Evolutionary conservation across 164 flowering plant genomes (phyloP).

Genomic region (Vitis riparia): DNA sequence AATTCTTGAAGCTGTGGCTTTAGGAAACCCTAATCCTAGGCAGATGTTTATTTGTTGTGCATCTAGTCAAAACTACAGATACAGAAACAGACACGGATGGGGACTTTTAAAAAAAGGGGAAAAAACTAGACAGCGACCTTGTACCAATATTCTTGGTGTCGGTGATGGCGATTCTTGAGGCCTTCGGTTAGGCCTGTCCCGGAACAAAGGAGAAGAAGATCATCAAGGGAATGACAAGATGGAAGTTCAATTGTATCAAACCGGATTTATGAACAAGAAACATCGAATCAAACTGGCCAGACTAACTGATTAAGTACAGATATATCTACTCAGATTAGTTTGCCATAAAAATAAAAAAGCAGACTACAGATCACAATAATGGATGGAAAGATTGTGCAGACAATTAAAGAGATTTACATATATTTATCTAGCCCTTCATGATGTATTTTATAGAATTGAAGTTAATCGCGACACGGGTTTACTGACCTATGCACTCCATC

Average conservation of each 20-base stretch:
- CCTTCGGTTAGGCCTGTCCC: not conserved
- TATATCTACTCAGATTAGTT: too few relatives aligned
- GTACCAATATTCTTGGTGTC: not conserved
- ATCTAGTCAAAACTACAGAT: not conserved
- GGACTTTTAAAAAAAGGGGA: not conserved
- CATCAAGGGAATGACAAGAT: not conserved
- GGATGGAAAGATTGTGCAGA: too few relatives aligned
- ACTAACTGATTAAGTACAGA: not conserved
- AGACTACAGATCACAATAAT: too few relatives aligned
- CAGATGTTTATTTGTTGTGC: not conserved
- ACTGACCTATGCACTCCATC: not conserved
- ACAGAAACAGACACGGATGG: not conserved
- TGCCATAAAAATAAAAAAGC: too few relatives aligned
- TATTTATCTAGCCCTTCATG: not conserved
- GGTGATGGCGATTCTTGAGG: not conserved
- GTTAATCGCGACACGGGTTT: not conserved
- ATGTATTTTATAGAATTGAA: not conserved
- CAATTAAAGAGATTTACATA: not conserved
- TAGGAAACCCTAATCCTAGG: slow-evolving; percentile 8
- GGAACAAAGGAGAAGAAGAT: not conserved
- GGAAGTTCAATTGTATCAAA: not conserved
- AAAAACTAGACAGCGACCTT: not conserved
- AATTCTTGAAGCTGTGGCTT: not conserved
- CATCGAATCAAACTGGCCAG: not conserved
- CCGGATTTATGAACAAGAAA: not conserved